Evolutionary conservation across 768 basidiomycete genomes (phyloP), one percentile per base, ranked within the genome.

Genomic region (Daedaleopsis sinensis): DNA sequence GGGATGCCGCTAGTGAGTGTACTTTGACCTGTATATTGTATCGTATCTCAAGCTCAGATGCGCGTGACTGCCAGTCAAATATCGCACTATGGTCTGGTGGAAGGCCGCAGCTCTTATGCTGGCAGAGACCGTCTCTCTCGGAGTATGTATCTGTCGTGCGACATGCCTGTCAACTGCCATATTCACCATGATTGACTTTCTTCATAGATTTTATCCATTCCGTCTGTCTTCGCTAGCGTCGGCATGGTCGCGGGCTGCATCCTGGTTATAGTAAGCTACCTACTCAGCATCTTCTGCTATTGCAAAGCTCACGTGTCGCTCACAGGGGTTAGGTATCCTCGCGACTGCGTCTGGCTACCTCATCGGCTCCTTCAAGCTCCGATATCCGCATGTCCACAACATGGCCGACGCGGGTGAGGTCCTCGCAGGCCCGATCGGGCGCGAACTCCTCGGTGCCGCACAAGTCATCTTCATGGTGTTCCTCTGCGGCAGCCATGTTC

Each of bases 401-500:
- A 73, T 73, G 72, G 72, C 72, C 38, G 72, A 73, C 58, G 72
- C 70, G 11, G 72, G 72, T 8, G 64, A 69, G 58, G 68, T 73
- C 47, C 63, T 73, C 39, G 66, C 63, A 1, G 72, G 72, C 1
- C 72, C 70, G 27, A 62, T 73, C 24, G 70, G 72, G 9, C 67
- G 72, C 19, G 72, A 73, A 51, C 65, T 73, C 11, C 67, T 73
- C 43, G 72, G 72, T 36, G 66, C 61, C 13, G 72, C 72, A 0
- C 72, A 73, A 51, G 63, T 71, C 62, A 55, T 73, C 44, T 73
- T 73, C 62, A 62, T 71, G 55, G 57, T 67, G 19, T 73, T 73
- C 66, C 21, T 68, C 5, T 71, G 72, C 55, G 72, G 67, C 12
- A 71, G 70, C 24, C 72, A 73, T 50, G 72, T 73, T 48, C 63